Percentiles rank a stretch among this genome's conserved stretches.
Conservation (phyloP, 257 asterid genomes). For the Solanum virginianum region DNA sequence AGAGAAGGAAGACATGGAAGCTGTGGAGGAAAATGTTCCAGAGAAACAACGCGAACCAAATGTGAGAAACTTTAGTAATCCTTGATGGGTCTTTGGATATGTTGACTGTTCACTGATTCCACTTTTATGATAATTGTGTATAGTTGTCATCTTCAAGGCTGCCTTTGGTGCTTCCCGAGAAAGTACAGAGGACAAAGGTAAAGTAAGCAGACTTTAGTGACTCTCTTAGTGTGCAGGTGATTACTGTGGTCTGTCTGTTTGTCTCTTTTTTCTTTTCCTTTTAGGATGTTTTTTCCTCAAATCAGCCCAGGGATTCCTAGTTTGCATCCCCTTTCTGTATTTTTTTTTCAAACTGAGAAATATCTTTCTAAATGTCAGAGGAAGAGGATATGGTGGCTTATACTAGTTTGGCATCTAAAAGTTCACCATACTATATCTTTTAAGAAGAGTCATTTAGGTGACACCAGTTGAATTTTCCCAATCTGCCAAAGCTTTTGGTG, state of each 20-base stretch:
- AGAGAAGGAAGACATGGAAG: conserved; percentile 32
- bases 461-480: not conserved
- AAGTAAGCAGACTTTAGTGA: conserved; percentile 8
- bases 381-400: not conserved
- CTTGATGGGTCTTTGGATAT: not conserved
- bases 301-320: not conserved
- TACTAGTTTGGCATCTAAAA: not conserved
- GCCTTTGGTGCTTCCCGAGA: conserved; percentile 74
- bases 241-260: not conserved
- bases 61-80: conserved; percentile 34
- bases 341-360: not conserved
- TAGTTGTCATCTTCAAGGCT: conserved; percentile 60
- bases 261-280: not conserved
- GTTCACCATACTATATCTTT: not conserved
- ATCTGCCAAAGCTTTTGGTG: not conserved
- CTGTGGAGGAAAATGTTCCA: conserved; percentile 30
- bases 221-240: not conserved
- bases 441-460: not conserved
- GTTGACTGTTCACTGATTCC: not conserved
- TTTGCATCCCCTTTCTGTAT: not conserved
- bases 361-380: not conserved
- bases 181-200: conserved; percentile 82
- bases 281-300: not conserved
- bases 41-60: conserved; percentile 35
- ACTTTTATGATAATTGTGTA: conserved; percentile 14